Evolutionary conservation across 2,329 filamentous ascomycete species (phyloP), one percentile per base, ranked within the genome.

Genomic region (Aureobasidium lini): DNA sequence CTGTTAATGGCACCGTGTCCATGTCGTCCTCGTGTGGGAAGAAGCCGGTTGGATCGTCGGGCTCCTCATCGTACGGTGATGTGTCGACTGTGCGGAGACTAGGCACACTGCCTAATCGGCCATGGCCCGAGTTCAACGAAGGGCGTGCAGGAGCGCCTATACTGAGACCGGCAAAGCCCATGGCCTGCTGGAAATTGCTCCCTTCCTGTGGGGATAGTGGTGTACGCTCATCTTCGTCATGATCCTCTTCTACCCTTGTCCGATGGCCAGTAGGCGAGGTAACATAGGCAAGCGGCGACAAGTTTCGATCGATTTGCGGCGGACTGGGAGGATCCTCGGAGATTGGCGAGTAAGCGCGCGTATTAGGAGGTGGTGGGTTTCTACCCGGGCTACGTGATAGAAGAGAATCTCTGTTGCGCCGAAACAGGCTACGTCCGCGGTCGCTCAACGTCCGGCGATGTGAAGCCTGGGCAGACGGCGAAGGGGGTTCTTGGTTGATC

Each of bases 1-100:
- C 79, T 1, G 84, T 87, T 69, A 86, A 71, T 13, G 79, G 82
- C 69, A 84, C 72, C 68, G 83, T 80, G 76, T 87, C 75, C 70
- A 84, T 77, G 63, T 83, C 78, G 43, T 76, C 72, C 7, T 62
- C 64, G 2, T 70, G 76, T 4, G 82, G 78, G 62, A 81, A 81
- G 67, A 82, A 84, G 60, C 79, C 67, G n/a, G 78, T 76, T 37
- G 77, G 75, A 58, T 77, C 77, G 59, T 82, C 67, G 63, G 84
- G 84, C 63, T 82, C 77, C 63, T 82, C 77, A 50, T 68, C 64
- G 79, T 70, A 39, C 3, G 57, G 49, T 6, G 47, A 49, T 29
- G 63, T 65, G 31, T 68, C 66, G 53, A 61, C 10, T 16, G 67
- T 72, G 15, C 66, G 64, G 53, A 72, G 58, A 8, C 65, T 66